Base-by-base conservation (phyloP, 1,139 yeast species). In the Candida labiduridarum region DNA sequence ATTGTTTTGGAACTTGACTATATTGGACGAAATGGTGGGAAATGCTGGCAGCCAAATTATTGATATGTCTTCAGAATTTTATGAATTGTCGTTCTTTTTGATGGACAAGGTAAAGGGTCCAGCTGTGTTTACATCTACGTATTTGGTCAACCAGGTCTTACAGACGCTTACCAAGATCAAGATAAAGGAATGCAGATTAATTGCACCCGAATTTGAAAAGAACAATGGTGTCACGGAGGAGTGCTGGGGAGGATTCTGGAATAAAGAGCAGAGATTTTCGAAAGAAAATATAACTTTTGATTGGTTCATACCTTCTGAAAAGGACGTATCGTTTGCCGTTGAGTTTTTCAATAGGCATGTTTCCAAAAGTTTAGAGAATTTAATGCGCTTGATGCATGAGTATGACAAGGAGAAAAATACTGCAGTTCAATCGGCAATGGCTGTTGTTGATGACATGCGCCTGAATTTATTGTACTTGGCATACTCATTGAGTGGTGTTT, bases 181-280 rank as follows among this genome's bases (percentile, higher is more conserved):
- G 54, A 62, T 87, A 3, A 65, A 68, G 18, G 91, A 86, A 59
- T 72, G 75, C 51, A 72, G 85, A 45, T 63, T 86, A 38, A 78
- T 86, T 39, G 69, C 83, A 9, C 79, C 80, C 0, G 56, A 53
- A 0, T 74, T 70, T 51, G 61, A 55, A 11, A 51, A 55, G 18
- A 52, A 61, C 15, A 56, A 68, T 33, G 78, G 78, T 1, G 61
- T 78, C n/a, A 69, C 70, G 33, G 83, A 78, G 46, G 72, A 72
- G 16, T 79, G 85, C 56, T 87, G 95, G 95, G 95, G 94, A 45
- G 90, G 84, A 0, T 78, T 80, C 53, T 90, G 85, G 59, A 82
- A 84, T 56, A 69, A 68, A 42, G 74, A 76, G 27, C 60, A 67
- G 1, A 65, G 79, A 30, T 74, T 76, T 48, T 53, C 63, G 9